Percentiles rank a stretch among this genome's conserved stretches.
Evolutionary conservation across 2,329 filamentous ascomycete genomes (phyloP).

Genomic region (Paracoccidioides lutzii): DNA sequence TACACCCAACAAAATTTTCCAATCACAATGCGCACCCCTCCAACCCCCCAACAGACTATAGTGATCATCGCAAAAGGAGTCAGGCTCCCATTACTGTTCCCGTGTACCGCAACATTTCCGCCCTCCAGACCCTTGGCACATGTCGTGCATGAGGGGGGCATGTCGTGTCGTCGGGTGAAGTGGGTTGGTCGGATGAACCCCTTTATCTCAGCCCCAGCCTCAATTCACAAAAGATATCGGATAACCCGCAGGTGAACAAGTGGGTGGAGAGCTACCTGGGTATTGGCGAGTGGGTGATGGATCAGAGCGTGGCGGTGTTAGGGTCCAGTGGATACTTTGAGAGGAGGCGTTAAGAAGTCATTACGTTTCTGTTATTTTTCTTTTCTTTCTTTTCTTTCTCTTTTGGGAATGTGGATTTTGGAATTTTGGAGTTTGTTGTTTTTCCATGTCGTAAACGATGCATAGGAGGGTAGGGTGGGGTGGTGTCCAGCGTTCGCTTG

Average conservation of each 20-base stretch:
- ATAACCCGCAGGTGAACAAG: slow-evolving; percentile 68
- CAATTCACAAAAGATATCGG: slow-evolving; percentile 71
- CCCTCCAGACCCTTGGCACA: too few species aligned
- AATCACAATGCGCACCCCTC: too few species aligned
- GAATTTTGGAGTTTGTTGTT: neutral
- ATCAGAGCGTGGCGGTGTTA: slow-evolving; percentile 86
- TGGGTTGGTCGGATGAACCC: slow-evolving; percentile 14
- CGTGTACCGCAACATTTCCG: too few species aligned
- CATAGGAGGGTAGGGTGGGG: neutral
- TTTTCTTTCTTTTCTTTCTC: neutral
- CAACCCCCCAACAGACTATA: too few species aligned
- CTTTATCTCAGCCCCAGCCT: slow-evolving; percentile 50
- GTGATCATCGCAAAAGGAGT: too few species aligned
- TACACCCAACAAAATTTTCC: too few species aligned
- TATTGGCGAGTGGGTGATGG: slow-evolving; percentile 96
- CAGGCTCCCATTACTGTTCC: too few species aligned
- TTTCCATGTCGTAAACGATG: neutral
- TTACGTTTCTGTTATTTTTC: neutral
- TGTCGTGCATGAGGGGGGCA: too few species aligned
- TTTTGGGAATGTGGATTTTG: neutral
- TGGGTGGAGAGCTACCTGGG: slow-evolving; percentile 93
- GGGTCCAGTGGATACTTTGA: slow-evolving; percentile 84
- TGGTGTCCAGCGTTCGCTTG: too few species aligned
- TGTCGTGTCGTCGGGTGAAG: neutral
- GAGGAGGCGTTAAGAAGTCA: slow-evolving; percentile 37